Base-by-base conservation (phyloP, 306 rosid species). In the Lathyrus sativus region DNA sequence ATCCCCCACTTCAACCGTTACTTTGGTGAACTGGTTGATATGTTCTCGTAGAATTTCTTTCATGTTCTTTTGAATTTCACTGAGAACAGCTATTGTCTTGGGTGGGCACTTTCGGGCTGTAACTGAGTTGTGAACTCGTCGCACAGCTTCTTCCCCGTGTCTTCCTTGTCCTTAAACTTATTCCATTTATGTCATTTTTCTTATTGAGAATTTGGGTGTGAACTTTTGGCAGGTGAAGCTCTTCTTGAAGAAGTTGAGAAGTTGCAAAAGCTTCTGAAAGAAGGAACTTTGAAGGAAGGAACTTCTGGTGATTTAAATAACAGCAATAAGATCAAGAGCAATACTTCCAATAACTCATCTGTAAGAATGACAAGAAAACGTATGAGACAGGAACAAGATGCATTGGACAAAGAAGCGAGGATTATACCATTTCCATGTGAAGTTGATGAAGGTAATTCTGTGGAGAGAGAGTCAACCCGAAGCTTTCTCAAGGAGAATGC, bases 161-260 rank as follows among this genome's bases (percentile, higher is more conserved):
- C 26, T 24, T 24, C 26, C 26, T 51, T 39, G 18, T 35, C 66
- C 18, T 45, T 82, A 58, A 57, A 5, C 61, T 41, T 31, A 50
- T 37, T 19, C 19, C 71, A n/a, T 48, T 55, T 58, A 14, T 48
- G 37, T 51, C 39, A 26, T 24, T 73, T 80, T 57, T n/a, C n/a
- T 76, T 62, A 48, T 59, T 71, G 73, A 44, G 48, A 64, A 62
- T 61, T 80, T 41, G 70, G 42, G 35, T 79, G 59, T 65, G 71
- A 74, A 76, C 68, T 74, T 74, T 55, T 68, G 56, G 72, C 89
- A 92, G 96, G 76, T 78, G 83, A 79, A 61, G 79, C 73, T 41
- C 93, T 93, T 72, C 42, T 78, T 57, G 86, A 82, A 80, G 91
- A 93, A 85, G 61, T 88, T 67, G 89, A 73, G 72, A 88, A 77